These are phyloP conservation scores for Colletotrichum kahawae DNA, from an alignment of 2,329 filamentous ascomycete genomes.

Conservation along the genomic window DNA sequence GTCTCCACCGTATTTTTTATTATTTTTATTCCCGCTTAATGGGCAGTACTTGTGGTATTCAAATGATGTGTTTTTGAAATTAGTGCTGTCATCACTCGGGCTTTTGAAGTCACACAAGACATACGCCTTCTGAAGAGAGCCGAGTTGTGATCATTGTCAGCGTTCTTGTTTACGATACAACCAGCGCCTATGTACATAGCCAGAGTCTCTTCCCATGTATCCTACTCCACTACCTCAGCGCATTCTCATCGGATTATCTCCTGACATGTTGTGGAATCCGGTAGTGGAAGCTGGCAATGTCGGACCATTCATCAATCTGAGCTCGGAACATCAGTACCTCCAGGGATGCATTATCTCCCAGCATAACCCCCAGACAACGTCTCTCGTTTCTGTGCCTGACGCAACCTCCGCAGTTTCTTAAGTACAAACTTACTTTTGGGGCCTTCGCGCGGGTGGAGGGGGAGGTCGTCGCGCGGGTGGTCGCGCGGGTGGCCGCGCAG, in stretches of 20 bases:
- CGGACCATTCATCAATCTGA: not conserved
- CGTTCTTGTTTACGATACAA: not conserved
- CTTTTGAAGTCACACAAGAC: not conserved
- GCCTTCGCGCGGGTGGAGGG: not conserved
- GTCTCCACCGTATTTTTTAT: not conserved
- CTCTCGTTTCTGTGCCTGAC: too few species aligned
- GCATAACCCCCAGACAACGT: too few species aligned
- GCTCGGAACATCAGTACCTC: not conserved
- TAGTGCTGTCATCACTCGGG: not conserved
- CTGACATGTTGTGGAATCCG: accelerated
- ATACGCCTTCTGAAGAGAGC: too few species aligned
- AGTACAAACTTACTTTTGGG: not conserved
- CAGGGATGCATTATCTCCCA: not conserved
- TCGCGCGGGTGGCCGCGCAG: not conserved
- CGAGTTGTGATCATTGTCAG: not conserved
- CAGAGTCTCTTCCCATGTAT: not conserved
- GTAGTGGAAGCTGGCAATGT: not conserved
- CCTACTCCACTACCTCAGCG: not conserved
- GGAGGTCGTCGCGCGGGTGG: not conserved
- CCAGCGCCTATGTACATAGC: not conserved
- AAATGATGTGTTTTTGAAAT: not conserved
- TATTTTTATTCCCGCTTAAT: not conserved
- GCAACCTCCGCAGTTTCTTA: not conserved
- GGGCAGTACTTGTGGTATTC: too few species aligned
- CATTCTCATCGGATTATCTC: not conserved